Conservation (phyloP, 2,329 filamentous ascomycete genomes). For the Periconia digitata region DNA sequence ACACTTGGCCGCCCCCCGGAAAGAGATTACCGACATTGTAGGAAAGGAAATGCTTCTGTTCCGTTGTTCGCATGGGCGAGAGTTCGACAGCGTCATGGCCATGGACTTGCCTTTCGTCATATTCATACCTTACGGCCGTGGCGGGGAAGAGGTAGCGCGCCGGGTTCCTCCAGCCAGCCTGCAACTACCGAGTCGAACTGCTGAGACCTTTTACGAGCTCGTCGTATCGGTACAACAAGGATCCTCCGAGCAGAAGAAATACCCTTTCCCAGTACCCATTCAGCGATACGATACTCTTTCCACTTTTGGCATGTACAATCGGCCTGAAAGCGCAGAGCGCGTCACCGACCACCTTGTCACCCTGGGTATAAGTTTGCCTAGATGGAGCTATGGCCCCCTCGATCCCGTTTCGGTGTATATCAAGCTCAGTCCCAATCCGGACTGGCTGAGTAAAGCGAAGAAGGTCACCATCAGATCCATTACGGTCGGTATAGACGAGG, state of each 20-base stretch:
- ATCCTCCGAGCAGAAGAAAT: constrained; percentile 82
- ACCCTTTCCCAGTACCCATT: constrained; percentile 86
- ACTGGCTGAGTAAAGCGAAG: constrained; percentile 87
- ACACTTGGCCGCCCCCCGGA: constrained; percentile 83
- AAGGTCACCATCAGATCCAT: constrained; percentile 94
- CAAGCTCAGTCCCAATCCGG: constrained; percentile 86
- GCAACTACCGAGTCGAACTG: constrained; percentile 87
- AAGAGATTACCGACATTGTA: constrained; percentile 89
- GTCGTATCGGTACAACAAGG: constrained; percentile 95
- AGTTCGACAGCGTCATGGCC: constrained; percentile 83
- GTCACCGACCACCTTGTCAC: constrained; percentile 90
- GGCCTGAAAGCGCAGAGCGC: constrained; percentile 82
- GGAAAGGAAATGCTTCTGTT: constrained; percentile 95
- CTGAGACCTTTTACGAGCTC: constrained; percentile 95
- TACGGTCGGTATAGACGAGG: constrained; percentile 90
- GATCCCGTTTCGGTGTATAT: constrained; percentile 97
- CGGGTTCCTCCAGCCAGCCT: constrained; percentile 90
- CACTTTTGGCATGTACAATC: constrained; percentile 99
- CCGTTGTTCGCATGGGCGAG: constrained; percentile 78
- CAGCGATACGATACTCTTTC: constrained; percentile 94
- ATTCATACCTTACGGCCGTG: constrained; percentile 92
- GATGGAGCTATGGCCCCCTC: constrained; percentile 94
- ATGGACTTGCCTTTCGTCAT: constrained; percentile 98
- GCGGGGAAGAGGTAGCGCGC: constrained; percentile 84
- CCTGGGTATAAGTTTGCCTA: constrained; percentile 84